Evolutionary conservation across 768 basidiomycete genomes (phyloP), one percentile per base, ranked within the genome.

Genomic region (Phanerochaete carnosa): DNA sequence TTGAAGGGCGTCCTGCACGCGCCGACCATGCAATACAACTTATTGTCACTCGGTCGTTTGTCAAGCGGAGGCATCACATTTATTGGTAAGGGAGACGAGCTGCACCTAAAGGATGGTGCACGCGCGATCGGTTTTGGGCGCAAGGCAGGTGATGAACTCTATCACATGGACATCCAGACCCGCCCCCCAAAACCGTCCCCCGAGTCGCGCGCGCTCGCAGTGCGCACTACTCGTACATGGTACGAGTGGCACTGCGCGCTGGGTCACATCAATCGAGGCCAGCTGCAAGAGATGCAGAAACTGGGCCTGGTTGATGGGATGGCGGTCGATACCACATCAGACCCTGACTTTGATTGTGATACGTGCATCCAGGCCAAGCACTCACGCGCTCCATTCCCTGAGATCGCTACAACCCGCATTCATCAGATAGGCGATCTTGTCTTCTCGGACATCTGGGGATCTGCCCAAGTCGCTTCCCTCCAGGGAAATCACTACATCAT

Each of bases 381-480:
- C 0, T 79, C 67, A 0, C 49, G 68, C 0, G 73, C 74, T 53
- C 66, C 74, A 0, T 69, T 68, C 12, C 64, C 70, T 7, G 65
- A 73, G 78, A 23, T 79, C 78, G 6, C 70, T 76, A 0, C 71
- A 68, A 0, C 64, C 75, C 0, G 43, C 57, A 6, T 73, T 67
- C 0, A 50, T 65, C 5, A 63, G 67, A 0, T 80, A 60, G 73
- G 78, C 15, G 73, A 73, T 1, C 69, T 75, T 23, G 57, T 81
- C 12, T 73, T 79, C 61, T 64, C 69, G 1, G 76, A 83, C 60
- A 39, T 82, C 0, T 83, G 81, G 79, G 80, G 79, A 25, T 80
- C 78, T 3, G 71, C 77, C 0, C 71, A 68, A 0, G 64, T 75
- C 0, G 45, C 57, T 13, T 74, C 70, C 0, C 56, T 67, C 11